Base-by-base conservation (phyloP, 108 stramenopile genomes). In the Asterionellopsis glacialis region DNA sequence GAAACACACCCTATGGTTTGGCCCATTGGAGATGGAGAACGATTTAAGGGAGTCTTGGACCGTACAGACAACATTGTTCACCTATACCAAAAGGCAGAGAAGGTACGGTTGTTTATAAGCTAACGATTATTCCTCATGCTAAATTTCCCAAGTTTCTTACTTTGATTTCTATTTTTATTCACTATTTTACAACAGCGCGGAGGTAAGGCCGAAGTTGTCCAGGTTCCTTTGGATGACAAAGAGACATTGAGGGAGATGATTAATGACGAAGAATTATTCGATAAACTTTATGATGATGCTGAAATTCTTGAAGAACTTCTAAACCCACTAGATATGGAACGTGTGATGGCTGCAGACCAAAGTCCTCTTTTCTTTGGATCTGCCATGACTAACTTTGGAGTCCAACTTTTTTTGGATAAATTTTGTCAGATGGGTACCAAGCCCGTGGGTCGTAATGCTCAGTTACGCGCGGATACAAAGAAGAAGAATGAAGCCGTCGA, bases 301-400 rank as follows among this genome's bases (percentile, higher is more conserved):
- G 96, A 97, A 73, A 54, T 97, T 45, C 50, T 91, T 18, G 75
- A 73, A 16, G 93, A 91, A 61, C 65, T 97, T 13, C 73, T 93
- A 27, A 51, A 82, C 6, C 90, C 96, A 19, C 64, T 96, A 24
- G 96, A 96, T 65, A 85, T 91, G 84, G 93, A 85, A 24, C 74
- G 90, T 21, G 91, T 96, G 1, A 70, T 88, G 72, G 74, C 62
- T 21, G 96, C 91, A 7, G 82, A 90, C 39, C 92, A 93, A 74
- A 89, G 84, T 55, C 94, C 95, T 9, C 71, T 97, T 45, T 97
- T 96, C 65, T 97, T 97, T 70, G 96, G 96, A 1, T 84, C 82
- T 24, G 96, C 96, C 63, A 95, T 97, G 91, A 90, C 90, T 15
- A 95, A 97, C 50, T 95, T 95, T 74, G 96, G 96, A 24, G 96